Base-by-base conservation (phyloP, 768 basidiomycete genomes). In the Trametes coccinea region DNA sequence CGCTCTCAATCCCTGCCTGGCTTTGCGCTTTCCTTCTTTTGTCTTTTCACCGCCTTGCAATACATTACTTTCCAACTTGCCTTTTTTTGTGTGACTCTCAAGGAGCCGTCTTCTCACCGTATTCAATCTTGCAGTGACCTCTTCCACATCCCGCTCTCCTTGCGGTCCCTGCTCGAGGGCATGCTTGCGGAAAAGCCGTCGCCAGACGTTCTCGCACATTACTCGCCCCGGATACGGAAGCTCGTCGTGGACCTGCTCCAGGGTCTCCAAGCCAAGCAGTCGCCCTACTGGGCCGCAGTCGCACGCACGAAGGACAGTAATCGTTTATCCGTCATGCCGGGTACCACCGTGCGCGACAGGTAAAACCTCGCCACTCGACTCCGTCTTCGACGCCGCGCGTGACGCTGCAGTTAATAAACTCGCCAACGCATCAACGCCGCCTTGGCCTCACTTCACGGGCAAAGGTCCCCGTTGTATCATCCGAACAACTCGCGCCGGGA, bases 131-230 rank as follows among this genome's bases (percentile, higher is more conserved):
- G 9, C 63, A 80, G 79, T 59, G 79, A 81, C 46, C 67, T 81
- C 5, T 74, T 72, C 59, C 62, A 71, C n/a, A 72, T 79, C 41
- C 77, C 79, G 6, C 64, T 70, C 8, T 72, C 73, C 30, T 72
- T 81, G 2, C 77, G 80, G 34, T 46, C 66, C 3, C 74, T 71
- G 17, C 75, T 81, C 37, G 80, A 81, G 56, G 71, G 71, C n/a
- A 78, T 79, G 57, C 75, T 81, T 16, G 80, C 79, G 29, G 80
- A 82, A 53, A 65, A 69, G 4, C 69, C 80, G 1, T 77, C 78
- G 3, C 68, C 67, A 16, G 66, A 64, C 9, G 65, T 68, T 13
- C 65, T 80, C 56, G 73, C 73, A 48, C 71, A 65, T 22, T 79
- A 79, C 65, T 67, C 76, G 70, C 79, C 79, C 45, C 62, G 65